Evolutionary conservation across 2,329 filamentous ascomycete species (phyloP).

Genomic region (Alternaria viburni): DNA sequence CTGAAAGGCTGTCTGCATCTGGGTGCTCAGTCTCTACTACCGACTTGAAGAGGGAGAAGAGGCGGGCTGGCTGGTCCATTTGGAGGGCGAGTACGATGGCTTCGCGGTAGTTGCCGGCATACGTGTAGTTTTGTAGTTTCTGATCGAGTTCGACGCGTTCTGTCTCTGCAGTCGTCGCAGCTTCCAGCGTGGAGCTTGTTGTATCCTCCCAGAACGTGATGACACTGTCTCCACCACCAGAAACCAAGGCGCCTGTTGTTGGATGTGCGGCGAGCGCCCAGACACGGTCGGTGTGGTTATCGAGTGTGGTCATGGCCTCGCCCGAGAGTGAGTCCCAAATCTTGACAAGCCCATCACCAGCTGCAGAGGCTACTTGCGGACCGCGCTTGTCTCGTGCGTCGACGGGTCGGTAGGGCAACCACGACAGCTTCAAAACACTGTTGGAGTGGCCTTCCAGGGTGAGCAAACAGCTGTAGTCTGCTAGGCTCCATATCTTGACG

Average conservation of each 20-base stretch:
- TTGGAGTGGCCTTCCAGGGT: conserved; percentile 98
- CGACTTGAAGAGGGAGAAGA: conserved; percentile 82
- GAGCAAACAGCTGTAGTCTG: conserved; percentile 88
- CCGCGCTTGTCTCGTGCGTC: conserved; percentile 60
- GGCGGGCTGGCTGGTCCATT: conserved; percentile 88
- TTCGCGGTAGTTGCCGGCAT: conserved; percentile 85
- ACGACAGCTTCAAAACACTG: conserved; percentile 90
- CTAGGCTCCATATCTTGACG: conserved; percentile 90
- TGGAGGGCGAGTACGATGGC: conserved; percentile 91
- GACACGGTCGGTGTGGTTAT: conserved; percentile 96
- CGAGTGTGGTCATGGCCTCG: conserved; percentile 85
- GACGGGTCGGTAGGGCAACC: conserved; percentile 67
- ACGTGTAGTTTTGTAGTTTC: conserved; percentile 89
- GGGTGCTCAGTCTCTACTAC: conserved; percentile 70
- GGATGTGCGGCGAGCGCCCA: conserved; percentile 81
- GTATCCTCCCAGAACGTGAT: conserved; percentile 97
- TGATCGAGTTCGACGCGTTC: conserved; percentile 93
- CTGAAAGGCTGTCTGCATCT: conserved; percentile 69
- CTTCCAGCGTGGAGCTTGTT: conserved; percentile 77
- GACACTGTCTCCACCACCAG: conserved; percentile 89
- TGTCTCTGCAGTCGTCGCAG: conserved; percentile 74
- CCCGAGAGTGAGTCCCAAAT: conserved; percentile 90
- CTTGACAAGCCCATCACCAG: conserved; percentile 93
- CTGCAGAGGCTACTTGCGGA: conserved; percentile 81
- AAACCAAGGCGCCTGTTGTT: conserved; percentile 74